Evolutionary conservation across 306 rosid species (phyloP).

Genomic region (Benincasa hispida): DNA sequence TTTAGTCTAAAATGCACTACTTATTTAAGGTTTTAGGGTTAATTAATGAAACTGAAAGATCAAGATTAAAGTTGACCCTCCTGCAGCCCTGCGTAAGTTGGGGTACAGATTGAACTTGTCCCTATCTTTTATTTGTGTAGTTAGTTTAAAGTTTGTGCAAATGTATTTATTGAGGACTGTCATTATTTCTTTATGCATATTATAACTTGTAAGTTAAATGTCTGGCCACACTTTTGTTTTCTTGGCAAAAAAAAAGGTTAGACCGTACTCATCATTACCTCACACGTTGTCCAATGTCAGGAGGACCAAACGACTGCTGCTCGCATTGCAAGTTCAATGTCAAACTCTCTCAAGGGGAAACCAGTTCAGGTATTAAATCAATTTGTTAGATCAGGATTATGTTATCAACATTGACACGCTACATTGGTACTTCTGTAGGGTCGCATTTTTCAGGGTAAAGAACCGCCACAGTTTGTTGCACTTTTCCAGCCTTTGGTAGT

Average conservation of each 20-base stretch:
- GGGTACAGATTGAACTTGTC: not conserved
- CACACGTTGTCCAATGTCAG: conserved; percentile 27
- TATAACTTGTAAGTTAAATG: not conserved
- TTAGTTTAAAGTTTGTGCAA: not conserved
- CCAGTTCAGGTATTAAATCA: conserved; percentile 76
- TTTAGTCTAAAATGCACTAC: not conserved
- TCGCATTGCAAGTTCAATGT: conserved; percentile 76
- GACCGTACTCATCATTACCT: not conserved
- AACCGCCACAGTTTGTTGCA: conserved; percentile 82
- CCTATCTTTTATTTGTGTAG: not conserved
- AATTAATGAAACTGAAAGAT: not conserved
- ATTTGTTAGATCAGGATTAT: not conserved
- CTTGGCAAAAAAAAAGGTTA: not conserved
- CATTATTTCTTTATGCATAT: not conserved
- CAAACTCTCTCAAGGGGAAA: conserved; percentile 89
- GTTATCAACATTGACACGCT: not conserved
- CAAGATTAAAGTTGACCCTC: not conserved
- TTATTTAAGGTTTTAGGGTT: not conserved
- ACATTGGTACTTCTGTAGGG: conserved; percentile 35
- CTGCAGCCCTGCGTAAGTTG: not conserved
- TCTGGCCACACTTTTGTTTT: not conserved
- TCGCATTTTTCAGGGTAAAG: conserved; percentile 82
- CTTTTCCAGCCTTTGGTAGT: conserved; percentile 88
- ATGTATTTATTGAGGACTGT: not conserved
- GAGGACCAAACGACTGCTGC: conserved; percentile 86